phyloP scores from a whole-genome alignment of 345 rosid genomes.

The Gossypium sturtianum region DNA sequence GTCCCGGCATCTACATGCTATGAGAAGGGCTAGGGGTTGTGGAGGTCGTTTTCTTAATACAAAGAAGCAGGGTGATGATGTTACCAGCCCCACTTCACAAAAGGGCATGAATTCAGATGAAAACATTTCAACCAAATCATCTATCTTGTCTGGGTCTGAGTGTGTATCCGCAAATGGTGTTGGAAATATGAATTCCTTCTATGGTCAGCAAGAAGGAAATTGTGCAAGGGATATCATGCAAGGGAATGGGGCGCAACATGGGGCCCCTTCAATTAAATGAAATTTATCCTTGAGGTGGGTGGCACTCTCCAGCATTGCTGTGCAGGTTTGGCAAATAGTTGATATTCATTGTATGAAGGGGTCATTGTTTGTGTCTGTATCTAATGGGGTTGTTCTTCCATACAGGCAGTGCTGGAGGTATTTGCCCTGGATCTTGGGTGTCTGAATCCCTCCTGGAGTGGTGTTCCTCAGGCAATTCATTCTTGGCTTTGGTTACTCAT shows the following conservation, averaged over 20 bases:
- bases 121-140: slow-evolving; percentile 15
- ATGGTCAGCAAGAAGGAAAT: slow-evolving; percentile 23
- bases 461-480: slow-evolving; percentile 55
- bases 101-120: slow-evolving; percentile 17
- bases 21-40: slow-evolving; percentile 67
- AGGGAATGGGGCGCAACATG: slow-evolving; percentile 27
- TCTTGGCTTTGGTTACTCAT: slow-evolving; percentile 54
- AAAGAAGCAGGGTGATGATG: slow-evolving; percentile 34
- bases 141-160: slow-evolving; percentile 22
- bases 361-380: not conserved
- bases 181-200: slow-evolving; percentile 19
- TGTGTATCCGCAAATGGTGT: slow-evolving; percentile 10
- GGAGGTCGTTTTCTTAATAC: slow-evolving; percentile 68
- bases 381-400: slow-evolving; percentile 10
- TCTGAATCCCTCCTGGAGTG: slow-evolving; percentile 1
- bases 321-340: slow-evolving; percentile 18
- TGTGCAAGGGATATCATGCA: slow-evolving; percentile 20
- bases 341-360: not conserved
- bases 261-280: slow-evolving; percentile 25
- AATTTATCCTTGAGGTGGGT: slow-evolving; percentile 16
- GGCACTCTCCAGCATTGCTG: slow-evolving; percentile 14
- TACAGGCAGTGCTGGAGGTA: slow-evolving; percentile 22
- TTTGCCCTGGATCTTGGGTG: slow-evolving; percentile 1
- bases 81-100: slow-evolving; percentile 20
- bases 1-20: slow-evolving; percentile 69